Base-by-base conservation (phyloP, 1,139 yeast species). In the Cylindricascospora bacillispora region DNA sequence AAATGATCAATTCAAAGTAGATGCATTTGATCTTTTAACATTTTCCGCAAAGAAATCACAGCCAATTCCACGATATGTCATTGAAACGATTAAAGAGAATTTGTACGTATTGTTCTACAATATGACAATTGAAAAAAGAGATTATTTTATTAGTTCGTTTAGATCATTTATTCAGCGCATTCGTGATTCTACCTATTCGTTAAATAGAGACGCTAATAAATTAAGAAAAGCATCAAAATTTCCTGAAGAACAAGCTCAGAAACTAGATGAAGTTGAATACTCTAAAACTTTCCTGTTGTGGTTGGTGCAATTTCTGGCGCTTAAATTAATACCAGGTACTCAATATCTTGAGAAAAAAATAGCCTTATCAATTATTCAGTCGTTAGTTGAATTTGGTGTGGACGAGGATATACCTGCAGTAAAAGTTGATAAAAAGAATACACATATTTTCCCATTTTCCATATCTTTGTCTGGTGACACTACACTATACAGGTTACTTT, bases 81-180 rank as follows among this genome's bases (percentile, higher is more conserved):
- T 67, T 35, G 57, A 60, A 0, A 45, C 66, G 1, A 43, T 81
- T 2, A 44, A 53, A 24, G 45, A 57, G 0, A 55, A 65, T 21
- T 45, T 76, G 6, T 68, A 67, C 35, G 52, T 60, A 7, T 63
- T 75, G 37, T 65, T 78, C 35, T 60, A 65, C 20, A 92, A 81
- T 35, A 63, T 68, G 9, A 72, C 77, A 30, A 64, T 83, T 10
- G 89, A 77, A 35, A 60, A 70, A 0, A 61, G 95, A 45, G 74
- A 73, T 40, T 73, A 69, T 30, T 70, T 79, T 31, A 60, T 64
- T 18, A 73, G 86, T 3, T 47, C 68, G 15, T 56, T 82, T 35
- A 65, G 75, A 29, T 72, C 65, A 31, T 73, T 83, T 39, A 48
- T 81, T 4, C 55, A 65, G 24, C 62, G 94, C 41, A 54, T 80